Percentiles rank a stretch among this genome's conserved stretches.
Conservation (phyloP, 306 rosid genomes). For the Alnus rubra region DNA sequence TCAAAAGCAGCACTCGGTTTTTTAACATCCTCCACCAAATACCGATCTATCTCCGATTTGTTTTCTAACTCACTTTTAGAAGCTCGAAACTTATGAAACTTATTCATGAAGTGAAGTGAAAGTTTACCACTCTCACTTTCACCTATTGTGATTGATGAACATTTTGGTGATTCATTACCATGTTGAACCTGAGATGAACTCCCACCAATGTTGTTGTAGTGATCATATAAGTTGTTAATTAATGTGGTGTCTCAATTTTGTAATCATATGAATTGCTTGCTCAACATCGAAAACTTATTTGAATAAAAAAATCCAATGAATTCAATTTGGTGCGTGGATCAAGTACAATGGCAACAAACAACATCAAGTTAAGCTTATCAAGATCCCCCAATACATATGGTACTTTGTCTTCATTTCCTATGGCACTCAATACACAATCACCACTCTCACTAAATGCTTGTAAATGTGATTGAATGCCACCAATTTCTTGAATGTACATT, state of each 20-base stretch:
- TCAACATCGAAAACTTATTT: not conserved
- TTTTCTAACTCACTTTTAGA: not conserved
- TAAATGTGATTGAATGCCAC: not conserved
- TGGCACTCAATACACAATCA: not conserved
- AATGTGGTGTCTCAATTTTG: not conserved
- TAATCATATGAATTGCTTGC: not conserved
- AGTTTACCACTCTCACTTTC: not conserved
- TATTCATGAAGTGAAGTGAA: no score
- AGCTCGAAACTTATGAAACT: not conserved
- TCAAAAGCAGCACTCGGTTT: no score
- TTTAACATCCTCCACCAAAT: not conserved
- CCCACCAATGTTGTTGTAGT: not conserved
- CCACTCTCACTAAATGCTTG: not conserved
- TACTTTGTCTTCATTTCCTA: no score
- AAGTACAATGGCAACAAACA: not conserved
- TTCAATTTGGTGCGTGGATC: not conserved
- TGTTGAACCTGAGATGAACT: no score
- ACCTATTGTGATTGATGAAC: not conserved
- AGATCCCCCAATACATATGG: no score
- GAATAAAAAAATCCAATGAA: not conserved
- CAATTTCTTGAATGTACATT: not conserved
- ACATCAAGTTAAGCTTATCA: not conserved
- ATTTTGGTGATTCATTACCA: not conserved
- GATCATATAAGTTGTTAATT: not conserved
- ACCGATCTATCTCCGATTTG: not conserved